Conservation (phyloP, 805 yeast genomes). For the Zygotorulaspora florentina region DNA sequence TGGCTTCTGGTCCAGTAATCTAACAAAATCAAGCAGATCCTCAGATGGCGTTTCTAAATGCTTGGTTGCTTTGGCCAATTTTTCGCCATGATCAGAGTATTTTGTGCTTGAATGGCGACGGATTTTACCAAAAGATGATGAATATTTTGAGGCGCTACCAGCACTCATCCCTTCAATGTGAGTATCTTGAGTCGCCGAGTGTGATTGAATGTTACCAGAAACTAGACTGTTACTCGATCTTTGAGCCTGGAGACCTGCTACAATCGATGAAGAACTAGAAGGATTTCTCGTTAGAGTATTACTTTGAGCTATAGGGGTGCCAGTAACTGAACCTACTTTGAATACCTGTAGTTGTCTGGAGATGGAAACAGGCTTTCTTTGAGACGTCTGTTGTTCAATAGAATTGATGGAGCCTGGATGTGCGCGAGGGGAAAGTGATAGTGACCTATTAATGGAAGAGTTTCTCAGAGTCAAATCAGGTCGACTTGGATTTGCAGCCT, state of each 20-base stretch:
- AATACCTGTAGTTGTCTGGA: slow-evolving; percentile 34
- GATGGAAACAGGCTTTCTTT: slow-evolving; percentile 21
- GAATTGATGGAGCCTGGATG: slow-evolving; percentile 18
- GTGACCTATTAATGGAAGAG: slow-evolving; percentile 15
- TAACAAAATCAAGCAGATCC: slow-evolving; percentile 66
- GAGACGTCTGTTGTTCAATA: slow-evolving; percentile 18
- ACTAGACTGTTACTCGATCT: slow-evolving; percentile 37
- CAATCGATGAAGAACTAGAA: slow-evolving; percentile 44
- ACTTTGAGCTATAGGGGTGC: slow-evolving; percentile 26
- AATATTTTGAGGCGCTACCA: slow-evolving; percentile 52
- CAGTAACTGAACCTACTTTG: slow-evolving; percentile 37
- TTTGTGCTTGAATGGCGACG: slow-evolving; percentile 46
- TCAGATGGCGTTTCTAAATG: slow-evolving; percentile 32
- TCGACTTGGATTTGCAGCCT: slow-evolving; percentile 5
- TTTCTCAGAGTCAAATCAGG: slow-evolving; percentile 10
- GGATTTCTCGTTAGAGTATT: slow-evolving; percentile 39
- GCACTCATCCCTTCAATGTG: slow-evolving; percentile 33
- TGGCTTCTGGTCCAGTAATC: slow-evolving; percentile 60
- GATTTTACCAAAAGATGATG: slow-evolving; percentile 71
- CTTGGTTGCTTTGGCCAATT: slow-evolving; percentile 21
- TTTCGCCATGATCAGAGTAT: slow-evolving; percentile 31
- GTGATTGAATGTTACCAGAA: slow-evolving; percentile 26
- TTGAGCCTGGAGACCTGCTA: slow-evolving; percentile 39
- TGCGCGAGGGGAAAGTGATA: slow-evolving; percentile 28
- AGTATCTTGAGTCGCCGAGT: slow-evolving; percentile 15